Evolutionary conservation across 164 flowering plant species (phyloP).

Genomic region (Magnolia sinica): DNA sequence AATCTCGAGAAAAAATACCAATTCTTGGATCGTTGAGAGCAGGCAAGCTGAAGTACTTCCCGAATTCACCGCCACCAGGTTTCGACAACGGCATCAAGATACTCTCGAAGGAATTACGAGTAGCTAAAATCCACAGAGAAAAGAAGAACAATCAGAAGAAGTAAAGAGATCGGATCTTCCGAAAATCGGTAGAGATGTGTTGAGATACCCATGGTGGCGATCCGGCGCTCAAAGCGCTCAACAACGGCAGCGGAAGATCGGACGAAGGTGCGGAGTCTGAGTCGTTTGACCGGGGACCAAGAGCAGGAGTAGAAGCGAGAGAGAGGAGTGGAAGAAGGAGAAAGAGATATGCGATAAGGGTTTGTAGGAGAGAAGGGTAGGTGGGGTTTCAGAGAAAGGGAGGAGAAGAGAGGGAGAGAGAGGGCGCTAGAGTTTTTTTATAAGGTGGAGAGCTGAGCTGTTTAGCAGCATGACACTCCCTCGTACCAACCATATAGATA

Average conservation of each 20-base stretch:
- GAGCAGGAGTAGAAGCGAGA: conserved; percentile 19
- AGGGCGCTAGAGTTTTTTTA: neutral
- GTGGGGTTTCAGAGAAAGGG: neutral
- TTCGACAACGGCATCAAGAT: conserved; percentile 28
- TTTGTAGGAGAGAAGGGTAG: neutral
- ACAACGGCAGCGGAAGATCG: conserved; percentile 42
- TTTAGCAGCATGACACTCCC: neutral
- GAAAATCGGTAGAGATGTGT: neutral
- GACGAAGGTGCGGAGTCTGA: conserved; percentile 47
- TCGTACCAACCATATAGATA: neutral
- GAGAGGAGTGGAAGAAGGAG: neutral
- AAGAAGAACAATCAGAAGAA: neutral
- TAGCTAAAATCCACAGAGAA: conserved; percentile 12
- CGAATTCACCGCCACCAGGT: conserved; percentile 71
- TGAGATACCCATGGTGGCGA: conserved; percentile 69
- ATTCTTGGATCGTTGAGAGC: conserved; percentile 84
- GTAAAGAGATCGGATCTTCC: neutral
- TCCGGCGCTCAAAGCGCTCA: conserved; percentile 47
- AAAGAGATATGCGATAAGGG: conserved; percentile 1
- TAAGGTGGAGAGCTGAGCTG: neutral
- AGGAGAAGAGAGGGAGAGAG: neutral
- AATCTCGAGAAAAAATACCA: conserved; percentile 28
- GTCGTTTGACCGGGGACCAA: conserved; percentile 30
- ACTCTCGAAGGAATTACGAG: conserved; percentile 20
- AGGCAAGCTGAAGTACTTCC: conserved; percentile 81